phyloP scores from a whole-genome alignment of 495 filamentous ascomycete genomes.

The Hypoxylon fuscum region DNA sequence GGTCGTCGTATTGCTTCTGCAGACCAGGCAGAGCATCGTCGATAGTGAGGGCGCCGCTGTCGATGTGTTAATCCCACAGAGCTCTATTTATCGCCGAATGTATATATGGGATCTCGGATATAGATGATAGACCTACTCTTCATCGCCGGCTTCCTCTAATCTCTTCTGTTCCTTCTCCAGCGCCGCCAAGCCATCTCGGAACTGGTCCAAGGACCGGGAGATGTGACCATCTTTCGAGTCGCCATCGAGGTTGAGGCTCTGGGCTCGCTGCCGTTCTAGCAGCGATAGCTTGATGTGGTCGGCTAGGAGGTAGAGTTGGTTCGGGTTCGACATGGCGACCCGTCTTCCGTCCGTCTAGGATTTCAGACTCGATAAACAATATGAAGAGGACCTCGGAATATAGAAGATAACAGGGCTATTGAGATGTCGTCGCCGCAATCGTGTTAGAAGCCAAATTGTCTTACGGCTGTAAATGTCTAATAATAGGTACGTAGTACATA shows the following conservation, averaged over 20 bases:
- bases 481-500: constrained; percentile 29
- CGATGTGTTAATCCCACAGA: constrained; percentile 19
- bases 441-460: constrained; percentile 25
- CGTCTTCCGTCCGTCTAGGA: constrained; percentile 3
- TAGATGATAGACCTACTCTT: constrained; percentile 48
- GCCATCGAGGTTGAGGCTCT: constrained; percentile 78
- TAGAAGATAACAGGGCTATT: background rate
- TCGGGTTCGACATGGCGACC: constrained; percentile 61
- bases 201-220: constrained; percentile 83
- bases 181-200: constrained; percentile 81
- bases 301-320: constrained; percentile 76
- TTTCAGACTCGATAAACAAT: background rate
- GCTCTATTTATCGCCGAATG: background rate
- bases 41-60: constrained; percentile 57
- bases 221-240: constrained; percentile 90
- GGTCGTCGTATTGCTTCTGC: constrained; percentile 65
- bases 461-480: constrained; percentile 20
- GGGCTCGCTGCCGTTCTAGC: constrained; percentile 90
- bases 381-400: background rate
- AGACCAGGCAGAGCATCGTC: constrained; percentile 61
- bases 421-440: constrained; percentile 1
- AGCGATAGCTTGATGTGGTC: constrained; percentile 83
- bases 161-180: constrained; percentile 73
- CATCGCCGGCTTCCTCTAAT: constrained; percentile 69
- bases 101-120: background rate